Evolutionary conservation across 1,284 basidiomycete genomes (phyloP), one percentile per base, ranked within the genome.

Genomic region (Melanopsichium pennsylvanicum): DNA sequence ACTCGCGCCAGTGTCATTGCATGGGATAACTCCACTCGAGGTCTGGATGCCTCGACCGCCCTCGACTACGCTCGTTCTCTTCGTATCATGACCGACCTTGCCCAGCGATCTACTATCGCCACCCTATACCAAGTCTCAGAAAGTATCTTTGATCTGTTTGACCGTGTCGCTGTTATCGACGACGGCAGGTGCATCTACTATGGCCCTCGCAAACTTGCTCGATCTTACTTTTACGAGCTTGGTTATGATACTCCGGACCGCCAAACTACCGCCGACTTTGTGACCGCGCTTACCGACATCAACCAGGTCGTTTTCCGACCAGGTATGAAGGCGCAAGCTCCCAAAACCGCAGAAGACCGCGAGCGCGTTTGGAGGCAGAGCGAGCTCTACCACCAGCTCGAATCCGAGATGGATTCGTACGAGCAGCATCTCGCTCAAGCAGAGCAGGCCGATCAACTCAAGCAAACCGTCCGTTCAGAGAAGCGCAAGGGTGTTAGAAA

Each of bases 131-230:
- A 86, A 75, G 82, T 84, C 3, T 18, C 88, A 87, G 72, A 91
- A 90, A 79, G 82, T 13, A 83, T 84, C 3, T 84, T 83, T 77
- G 82, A 87, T 38, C 67, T 66, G 21, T 72, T 70, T 31, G 70
- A 72, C 62, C 64, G 64, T 43, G 43, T 72, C 22, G 64, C 75
- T 62, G 86, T 95, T 19, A 83, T 95, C 46, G 88, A 92, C 81
- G 84, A 91, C 79, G 92, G 92, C 10, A 88, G 60, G 19, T 88
- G 91, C 78, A 90, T 91, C 33, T 94, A 88, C 85, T 92, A 88
- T 78, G 92, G 92, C 5, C 86, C 87, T 7, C 85, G 87, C 1
- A 81, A 81, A 83, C 85, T 88, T 50, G 92, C 92, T 13, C 88
- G 90, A 44, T 83, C 84, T 3, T 93, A 92, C 83, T 74, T 74